Evolutionary conservation across 768 basidiomycete species (phyloP), one percentile per base, ranked within the genome.

Genomic region (Hortiboletus campestris): DNA sequence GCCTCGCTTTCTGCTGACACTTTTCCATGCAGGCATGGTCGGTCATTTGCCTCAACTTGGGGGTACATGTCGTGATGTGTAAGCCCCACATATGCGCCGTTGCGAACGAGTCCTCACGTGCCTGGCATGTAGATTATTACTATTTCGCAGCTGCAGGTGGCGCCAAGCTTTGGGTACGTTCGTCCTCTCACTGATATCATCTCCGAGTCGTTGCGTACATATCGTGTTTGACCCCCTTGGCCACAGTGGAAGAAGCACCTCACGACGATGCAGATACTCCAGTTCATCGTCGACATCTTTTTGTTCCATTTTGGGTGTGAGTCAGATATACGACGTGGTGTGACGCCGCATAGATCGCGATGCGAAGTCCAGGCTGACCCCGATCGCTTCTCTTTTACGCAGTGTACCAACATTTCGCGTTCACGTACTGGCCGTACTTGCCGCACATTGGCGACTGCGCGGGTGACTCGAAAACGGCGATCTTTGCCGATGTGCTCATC

Each of bases 31-130:
- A 94, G 92, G 92, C 94, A 62, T 98, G 96, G 96, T 79, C 89
- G 55, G 86, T 88, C 56, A 95, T 97, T 71, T 74, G 76, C 44
- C 84, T 95, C 60, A 98, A 98, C 78, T 76, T 97, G 58, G 75
- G 78, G 44, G 94, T 98, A 44, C 96, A 98, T 75, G 91, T 97
- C 67, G 72, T 94, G 65, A 98, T 98, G 96, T 97, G 91, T 94
- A 74, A 68, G 89, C 78, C 41, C 29, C 31, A 38, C 49, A 20
- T 29, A 40, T 45, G 10, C 39, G 50, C 42, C 12, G 44, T 51
- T 35, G n/a, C 47, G 36, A 41, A 25, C 32, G 14, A 32, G 35
- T 31, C 39, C 32, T 45, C n/a, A 51, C 39, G 36, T 56, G 4
- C 19, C 12, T 31, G 46, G n/a, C 12, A 29, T 49, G 10, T 67